Conservation (phyloP, 176 grass and related monocot genomes). For the Bolboschoenus planiculmis region DNA sequence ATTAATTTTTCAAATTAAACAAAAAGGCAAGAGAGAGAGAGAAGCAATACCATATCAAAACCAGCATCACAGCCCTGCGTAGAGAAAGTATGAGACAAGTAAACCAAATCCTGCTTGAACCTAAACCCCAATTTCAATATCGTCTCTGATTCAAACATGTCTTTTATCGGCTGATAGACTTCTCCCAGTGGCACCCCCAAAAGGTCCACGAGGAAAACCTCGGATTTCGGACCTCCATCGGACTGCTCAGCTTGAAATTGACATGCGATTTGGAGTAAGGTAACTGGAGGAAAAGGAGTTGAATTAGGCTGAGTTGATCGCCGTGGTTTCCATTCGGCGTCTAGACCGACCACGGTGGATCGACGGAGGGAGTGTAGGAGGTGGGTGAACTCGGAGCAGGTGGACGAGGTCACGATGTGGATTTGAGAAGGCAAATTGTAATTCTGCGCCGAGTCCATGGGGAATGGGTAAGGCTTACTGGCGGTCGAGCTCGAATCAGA, state of each 20-base stretch:
- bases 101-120: constrained; percentile 93
- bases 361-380: constrained; percentile 37
- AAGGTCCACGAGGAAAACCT: constrained; percentile 79
- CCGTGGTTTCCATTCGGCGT: constrained; percentile 95
- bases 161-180: constrained; percentile 49
- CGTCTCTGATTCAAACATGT: constrained; percentile 51
- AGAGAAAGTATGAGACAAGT: constrained; percentile 74
- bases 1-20: neutral
- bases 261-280: constrained; percentile 73
- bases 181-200: constrained; percentile 51
- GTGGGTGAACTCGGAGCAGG: constrained; percentile 29
- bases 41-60: constrained; percentile 48
- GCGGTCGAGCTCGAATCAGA: neutral
- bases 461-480: neutral
- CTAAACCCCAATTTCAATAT: constrained; percentile 75
- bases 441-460: constrained; percentile 21
- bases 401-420: constrained; percentile 18
- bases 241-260: neutral
- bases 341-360: constrained; percentile 52
- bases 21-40: neutral
- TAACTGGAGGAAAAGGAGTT: constrained; percentile 48
- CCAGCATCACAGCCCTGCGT: constrained; percentile 37
- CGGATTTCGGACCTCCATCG: neutral
- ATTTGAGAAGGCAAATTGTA: neutral
- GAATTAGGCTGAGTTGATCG: constrained; percentile 14